A percentile compares a stretch with the other conserved stretches of the same genome.
phyloP scores from a whole-genome alignment of 768 basidiomycete species.

The Daedaleopsis sinensis region DNA sequence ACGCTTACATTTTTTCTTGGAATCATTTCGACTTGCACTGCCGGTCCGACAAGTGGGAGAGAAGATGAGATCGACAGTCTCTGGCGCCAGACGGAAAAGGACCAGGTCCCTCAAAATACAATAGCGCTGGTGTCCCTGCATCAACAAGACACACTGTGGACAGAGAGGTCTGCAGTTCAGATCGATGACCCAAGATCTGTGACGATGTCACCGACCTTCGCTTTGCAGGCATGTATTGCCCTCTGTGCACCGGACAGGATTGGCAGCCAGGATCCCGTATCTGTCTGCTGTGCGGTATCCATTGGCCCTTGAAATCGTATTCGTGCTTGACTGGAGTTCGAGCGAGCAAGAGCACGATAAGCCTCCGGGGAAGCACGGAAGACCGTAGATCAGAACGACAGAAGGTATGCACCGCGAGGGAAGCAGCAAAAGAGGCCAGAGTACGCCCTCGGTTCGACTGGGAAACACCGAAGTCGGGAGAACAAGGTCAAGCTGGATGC shows the following conservation, averaged over 20 bases:
- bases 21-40: background rate
- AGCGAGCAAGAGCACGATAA: background rate
- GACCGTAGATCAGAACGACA: background rate
- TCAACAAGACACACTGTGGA: background rate
- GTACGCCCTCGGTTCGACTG: background rate
- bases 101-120: conserved; percentile 4
- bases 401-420: background rate
- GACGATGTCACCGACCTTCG: background rate
- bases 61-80: conserved; percentile 15
- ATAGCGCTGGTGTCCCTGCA: conserved; percentile 7
- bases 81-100: conserved; percentile 1
- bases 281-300: too few species aligned
- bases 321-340: too few species aligned
- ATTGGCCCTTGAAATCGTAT: too few species aligned
- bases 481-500: background rate
- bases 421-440: background rate
- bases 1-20: conserved; percentile 1
- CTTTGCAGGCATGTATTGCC: background rate
- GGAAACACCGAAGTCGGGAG: background rate
- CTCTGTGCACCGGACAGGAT: background rate
- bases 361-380: background rate
- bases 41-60: conserved; percentile 4
- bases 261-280: too few species aligned
- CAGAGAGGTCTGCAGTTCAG: background rate
- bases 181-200: background rate